Evolutionary conservation across 2,329 filamentous ascomycete species (phyloP).

Genomic region (Tolypocladium pustulatum): DNA sequence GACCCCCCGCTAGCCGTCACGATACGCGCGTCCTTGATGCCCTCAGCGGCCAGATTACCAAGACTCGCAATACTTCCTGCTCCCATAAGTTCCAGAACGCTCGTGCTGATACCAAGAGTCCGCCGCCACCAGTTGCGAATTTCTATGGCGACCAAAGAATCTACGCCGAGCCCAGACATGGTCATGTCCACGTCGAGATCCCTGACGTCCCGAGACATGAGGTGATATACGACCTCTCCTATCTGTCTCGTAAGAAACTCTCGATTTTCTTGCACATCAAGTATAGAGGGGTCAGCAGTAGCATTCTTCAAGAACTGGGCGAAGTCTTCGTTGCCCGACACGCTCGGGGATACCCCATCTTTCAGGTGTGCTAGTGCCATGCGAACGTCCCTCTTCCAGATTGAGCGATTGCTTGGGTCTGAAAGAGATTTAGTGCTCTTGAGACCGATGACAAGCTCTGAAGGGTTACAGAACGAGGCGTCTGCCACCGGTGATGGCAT

Average conservation of each 20-base stretch:
- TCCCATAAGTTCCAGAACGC: conserved; percentile 6
- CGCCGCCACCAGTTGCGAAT: conserved; percentile 10
- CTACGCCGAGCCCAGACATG: conserved; percentile 5
- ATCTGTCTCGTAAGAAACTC: conserved; percentile 3
- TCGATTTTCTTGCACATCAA: conserved; percentile 1
- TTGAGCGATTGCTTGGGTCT: conserved; percentile 3
- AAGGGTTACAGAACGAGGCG: neutral
- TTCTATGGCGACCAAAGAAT: conserved; percentile 9
- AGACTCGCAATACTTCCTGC: conserved; percentile 3
- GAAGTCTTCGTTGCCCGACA: conserved; percentile 4
- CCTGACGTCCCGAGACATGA: conserved; percentile 4
- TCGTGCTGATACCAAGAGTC: conserved; percentile 4
- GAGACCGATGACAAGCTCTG: conserved; percentile 5
- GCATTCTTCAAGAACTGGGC: conserved; percentile 4
- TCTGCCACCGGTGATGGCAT: neutral
- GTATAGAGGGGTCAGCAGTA: neutral
- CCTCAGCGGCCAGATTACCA: conserved; percentile 1
- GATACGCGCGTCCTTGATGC: neutral
- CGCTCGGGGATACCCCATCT: neutral
- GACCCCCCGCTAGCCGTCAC: neutral
- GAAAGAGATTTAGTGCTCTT: conserved; percentile 4
- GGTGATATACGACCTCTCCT: conserved; percentile 4
- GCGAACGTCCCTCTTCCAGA: conserved; percentile 6
- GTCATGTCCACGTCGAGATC: conserved; percentile 4
- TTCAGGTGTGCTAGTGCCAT: conserved; percentile 1